These are phyloP conservation scores for Exophiala mesophila DNA, from an alignment of 2,329 filamentous ascomycete genomes.

Conservation along the genomic window DNA sequence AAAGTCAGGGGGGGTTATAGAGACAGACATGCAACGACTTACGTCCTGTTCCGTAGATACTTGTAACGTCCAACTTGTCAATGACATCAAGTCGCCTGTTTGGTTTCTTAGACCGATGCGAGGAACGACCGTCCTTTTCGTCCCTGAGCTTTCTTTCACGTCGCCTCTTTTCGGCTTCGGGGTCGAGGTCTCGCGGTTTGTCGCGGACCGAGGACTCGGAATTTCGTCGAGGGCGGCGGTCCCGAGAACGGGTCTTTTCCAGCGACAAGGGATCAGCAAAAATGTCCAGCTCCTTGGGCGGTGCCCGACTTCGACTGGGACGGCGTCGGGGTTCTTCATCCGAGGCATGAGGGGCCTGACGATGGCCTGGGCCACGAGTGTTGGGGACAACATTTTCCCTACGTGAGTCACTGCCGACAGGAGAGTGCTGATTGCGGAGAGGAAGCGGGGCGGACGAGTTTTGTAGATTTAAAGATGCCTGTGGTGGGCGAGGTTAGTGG, in stretches of 20 bases:
- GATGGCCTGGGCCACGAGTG: constrained; percentile 24
- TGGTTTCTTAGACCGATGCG: constrained; percentile 35
- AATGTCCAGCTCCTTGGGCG: constrained; percentile 39
- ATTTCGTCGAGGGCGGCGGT: constrained; percentile 51
- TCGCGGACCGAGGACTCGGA: constrained; percentile 61
- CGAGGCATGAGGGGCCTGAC: constrained; percentile 32
- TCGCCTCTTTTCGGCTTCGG: constrained; percentile 48
- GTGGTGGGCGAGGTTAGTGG: background rate
- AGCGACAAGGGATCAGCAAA: constrained; percentile 41
- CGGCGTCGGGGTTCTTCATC: constrained; percentile 28
- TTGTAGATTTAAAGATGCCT: constrained; percentile 15
- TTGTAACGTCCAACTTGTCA: constrained; percentile 88
- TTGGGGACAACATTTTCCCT: constrained; percentile 33
- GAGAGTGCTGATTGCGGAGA: constrained; percentile 23
- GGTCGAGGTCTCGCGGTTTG: constrained; percentile 43
- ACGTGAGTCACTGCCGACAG: constrained; percentile 19
- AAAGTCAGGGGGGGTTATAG: constrained; percentile 7
- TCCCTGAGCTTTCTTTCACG: constrained; percentile 46
- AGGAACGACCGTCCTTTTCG: constrained; percentile 27
- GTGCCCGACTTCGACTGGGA: constrained; percentile 34
- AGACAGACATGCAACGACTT: constrained; percentile 1
- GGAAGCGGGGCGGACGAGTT: constrained; percentile 27
- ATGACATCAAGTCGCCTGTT: constrained; percentile 69
- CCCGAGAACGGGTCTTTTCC: constrained; percentile 34
- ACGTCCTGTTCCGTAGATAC: constrained; percentile 1